phyloP scores from a whole-genome alignment of 257 asterid genomes.

The Plantago ovata region DNA sequence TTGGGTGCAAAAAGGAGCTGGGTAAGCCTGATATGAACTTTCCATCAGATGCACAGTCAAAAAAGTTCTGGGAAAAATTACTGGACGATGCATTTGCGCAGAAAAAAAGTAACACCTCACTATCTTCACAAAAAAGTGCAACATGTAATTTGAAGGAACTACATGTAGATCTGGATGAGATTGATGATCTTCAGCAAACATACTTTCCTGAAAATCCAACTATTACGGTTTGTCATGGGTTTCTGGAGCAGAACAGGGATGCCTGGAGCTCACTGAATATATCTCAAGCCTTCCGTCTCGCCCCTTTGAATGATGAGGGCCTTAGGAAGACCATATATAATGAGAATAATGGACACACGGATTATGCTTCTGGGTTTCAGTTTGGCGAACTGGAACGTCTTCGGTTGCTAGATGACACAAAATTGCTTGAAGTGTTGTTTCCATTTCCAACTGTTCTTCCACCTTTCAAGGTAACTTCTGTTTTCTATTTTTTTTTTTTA shows the following conservation, averaged over 20 bases:
- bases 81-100: slow-evolving; percentile 50
- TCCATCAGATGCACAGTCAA: slow-evolving; percentile 30
- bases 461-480: slow-evolving; percentile 54
- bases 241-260: slow-evolving; percentile 49
- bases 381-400: slow-evolving; percentile 54
- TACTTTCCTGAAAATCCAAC: slow-evolving; percentile 76
- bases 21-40: slow-evolving; percentile 23
- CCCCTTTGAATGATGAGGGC: slow-evolving; percentile 78
- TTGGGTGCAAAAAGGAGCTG: slow-evolving; percentile 27
- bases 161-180: slow-evolving; percentile 21
- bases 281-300: slow-evolving; percentile 65
- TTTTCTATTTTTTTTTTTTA: not conserved
- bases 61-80: slow-evolving; percentile 63
- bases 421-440: slow-evolving; percentile 63
- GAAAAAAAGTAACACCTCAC: slow-evolving; percentile 30
- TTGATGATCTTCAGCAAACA: slow-evolving; percentile 28
- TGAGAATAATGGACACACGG: slow-evolving; percentile 42
- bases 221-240: slow-evolving; percentile 57
- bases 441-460: slow-evolving; percentile 98
- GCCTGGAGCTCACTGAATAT: slow-evolving; percentile 72
- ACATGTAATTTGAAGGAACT: slow-evolving; percentile 23
- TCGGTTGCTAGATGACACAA: slow-evolving; percentile 56
- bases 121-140: slow-evolving; percentile 27
- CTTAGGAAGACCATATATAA: slow-evolving; percentile 67
- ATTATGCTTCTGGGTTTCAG: slow-evolving; percentile 58